Base-by-base conservation (phyloP, 176 grass and related monocot genomes). In the Zizania latifolia region DNA sequence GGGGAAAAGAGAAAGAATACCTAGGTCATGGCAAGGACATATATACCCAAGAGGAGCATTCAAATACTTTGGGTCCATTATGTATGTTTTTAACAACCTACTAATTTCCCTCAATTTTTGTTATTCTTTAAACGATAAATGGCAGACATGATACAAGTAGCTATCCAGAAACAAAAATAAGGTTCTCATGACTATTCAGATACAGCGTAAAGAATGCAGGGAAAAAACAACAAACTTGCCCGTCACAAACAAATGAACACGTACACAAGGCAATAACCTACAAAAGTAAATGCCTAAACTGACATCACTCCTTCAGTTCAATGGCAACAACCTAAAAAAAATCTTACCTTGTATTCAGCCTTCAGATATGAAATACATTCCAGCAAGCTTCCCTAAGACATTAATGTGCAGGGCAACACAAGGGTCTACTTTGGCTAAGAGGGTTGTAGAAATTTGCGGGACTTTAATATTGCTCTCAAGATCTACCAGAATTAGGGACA, bases 91-190 rank as follows among this genome's bases (percentile, higher is more conserved):
- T 69, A 81, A 33, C 14, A 44, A 24, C 10, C 14, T 30, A 30
- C 22, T 36, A 70, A 43, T 40, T 64, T 22, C 48, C 23, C 44
- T 5, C 8, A 65, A 80, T 32, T 33, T 21, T 2, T 40, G 8
- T 53, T 38, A 59, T 53, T 58, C 6, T 44, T n/a, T 29, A 68
- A 77, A 31, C 0, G 1, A 26, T 40, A 24, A 1, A 48, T 35
- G 77, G 5, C 24, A 86, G 33, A 6, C 12, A 68, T 61, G 43
- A 86, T 43, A 16, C 12, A 51, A 75, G 43, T 15, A 75, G 16
- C 15, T 62, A 5, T 55, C 64, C 27, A 61, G 1, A 1, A 32
- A 43, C 17, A 75, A 7, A 79, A 32, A 68, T 26, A 76, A 8
- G 14, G 1, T 32, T 46, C 22, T 57, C 21, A 43, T 64, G 45